Base-by-base conservation (phyloP, 202 grass and related monocot genomes). In the Schoenoplectus tabernaemontani region DNA sequence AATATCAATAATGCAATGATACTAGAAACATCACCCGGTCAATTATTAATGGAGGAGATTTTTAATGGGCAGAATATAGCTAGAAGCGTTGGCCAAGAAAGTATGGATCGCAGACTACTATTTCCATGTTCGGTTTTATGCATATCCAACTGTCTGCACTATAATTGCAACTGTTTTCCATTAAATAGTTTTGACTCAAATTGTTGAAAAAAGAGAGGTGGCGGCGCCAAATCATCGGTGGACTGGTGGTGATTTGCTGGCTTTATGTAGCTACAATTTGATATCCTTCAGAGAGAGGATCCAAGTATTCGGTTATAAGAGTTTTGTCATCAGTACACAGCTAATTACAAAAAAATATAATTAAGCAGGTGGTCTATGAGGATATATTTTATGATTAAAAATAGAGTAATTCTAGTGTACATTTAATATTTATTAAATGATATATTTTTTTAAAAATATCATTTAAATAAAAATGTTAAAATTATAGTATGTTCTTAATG, bases 131-230 rank as follows among this genome's bases (percentile, higher is more conserved):
- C 51, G 16, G 51, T 56, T 56, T 15, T 51, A 28, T 70, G 22
- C 22, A 70, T 15, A 30, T 72, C 67, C 42, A 72, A 72, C 67
- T 72, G 42, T 72, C 67, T 50, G 12, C 67, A 72, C 43, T 48
- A 17, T 43, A 72, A 48, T 30, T 26, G 23, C 67, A 72, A 72
- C 67, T 48, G 23, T 48, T 48, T 30, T 48, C 7, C 67, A 72
- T 72, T 50, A 72, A 72, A 48, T 48, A 10, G 43, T 72, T 71
- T 48, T 48, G 43, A 48, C 23, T 72, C n/a, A 3, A 72, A 72
- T 72, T 50, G 24, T 13, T 72, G 23, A 2, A 72, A 72, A 7
- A 7, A 71, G 36, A 32, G 20, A 66, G 39, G 1, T 39, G 63
- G 34, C 34, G 7, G 34, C 63, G n/a, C n/a, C n/a, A n/a, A 66